A percentile compares a stretch with the other conserved stretches of the same genome.
Evolutionary conservation across 1,139 yeast species (phyloP).

Genomic region (Debaryomyces nepalensis): DNA sequence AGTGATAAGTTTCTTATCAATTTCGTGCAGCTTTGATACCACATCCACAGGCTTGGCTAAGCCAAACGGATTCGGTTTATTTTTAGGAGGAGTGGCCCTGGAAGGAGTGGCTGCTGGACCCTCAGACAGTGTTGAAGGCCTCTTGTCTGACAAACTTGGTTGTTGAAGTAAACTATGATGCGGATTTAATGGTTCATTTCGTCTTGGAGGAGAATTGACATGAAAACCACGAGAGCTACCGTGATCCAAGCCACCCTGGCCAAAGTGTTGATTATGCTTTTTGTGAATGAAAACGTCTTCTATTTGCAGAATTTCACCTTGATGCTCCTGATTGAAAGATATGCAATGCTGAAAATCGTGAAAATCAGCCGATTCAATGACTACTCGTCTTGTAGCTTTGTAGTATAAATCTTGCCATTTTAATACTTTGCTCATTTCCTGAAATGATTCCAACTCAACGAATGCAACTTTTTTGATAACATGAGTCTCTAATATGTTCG

Average conservation of each 20-base stretch:
- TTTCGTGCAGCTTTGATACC: conserved; percentile 44
- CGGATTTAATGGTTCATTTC: conserved; percentile 1
- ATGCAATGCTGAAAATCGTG: conserved; percentile 52
- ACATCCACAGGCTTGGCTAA: conserved; percentile 53
- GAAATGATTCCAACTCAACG: conserved; percentile 55
- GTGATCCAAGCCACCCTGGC: conserved; percentile 12
- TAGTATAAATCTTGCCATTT: conserved; percentile 53
- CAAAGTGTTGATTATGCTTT: conserved; percentile 24
- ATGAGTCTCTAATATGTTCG: conserved; percentile 45
- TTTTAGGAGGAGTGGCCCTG: conserved; percentile 19
- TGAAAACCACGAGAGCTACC: conserved; percentile 11
- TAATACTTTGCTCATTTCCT: conserved; percentile 51
- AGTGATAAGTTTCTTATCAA: conserved; percentile 49
- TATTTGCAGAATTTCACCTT: conserved; percentile 33
- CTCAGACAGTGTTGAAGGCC: not conserved
- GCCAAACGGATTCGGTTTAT: conserved; percentile 50
- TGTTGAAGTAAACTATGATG: not conserved
- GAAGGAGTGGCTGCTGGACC: conserved; percentile 2
- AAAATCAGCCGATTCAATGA: conserved; percentile 52
- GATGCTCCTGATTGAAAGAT: conserved; percentile 44
- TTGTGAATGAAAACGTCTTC: conserved; percentile 37
- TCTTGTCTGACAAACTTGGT: conserved; percentile 5
- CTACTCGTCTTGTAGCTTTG: conserved; percentile 44
- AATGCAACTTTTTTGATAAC: conserved; percentile 59
- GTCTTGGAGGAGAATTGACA: conserved; percentile 15